A percentile compares a stretch with the other conserved stretches of the same genome.
phyloP scores from a whole-genome alignment of 495 filamentous ascomycete species.

The Tuber borchii region DNA sequence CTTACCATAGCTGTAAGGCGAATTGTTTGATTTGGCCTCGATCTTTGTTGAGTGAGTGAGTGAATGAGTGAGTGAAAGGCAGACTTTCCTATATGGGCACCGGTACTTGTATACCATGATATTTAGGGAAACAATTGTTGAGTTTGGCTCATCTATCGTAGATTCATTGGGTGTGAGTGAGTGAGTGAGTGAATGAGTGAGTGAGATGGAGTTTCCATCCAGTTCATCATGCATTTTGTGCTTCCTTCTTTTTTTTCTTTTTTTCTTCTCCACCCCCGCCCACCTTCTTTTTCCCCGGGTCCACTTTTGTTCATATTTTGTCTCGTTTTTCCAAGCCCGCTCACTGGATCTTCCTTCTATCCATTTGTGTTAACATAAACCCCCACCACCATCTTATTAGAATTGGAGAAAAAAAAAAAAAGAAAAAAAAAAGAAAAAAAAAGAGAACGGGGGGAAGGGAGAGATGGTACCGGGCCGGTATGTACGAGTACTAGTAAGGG shows the following conservation, averaged over 20 bases:
- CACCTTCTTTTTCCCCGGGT: background rate
- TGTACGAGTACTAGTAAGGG: background rate
- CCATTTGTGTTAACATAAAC: background rate
- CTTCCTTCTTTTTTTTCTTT: background rate
- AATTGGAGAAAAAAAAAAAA: background rate
- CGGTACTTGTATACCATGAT: background rate
- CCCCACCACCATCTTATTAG: background rate
- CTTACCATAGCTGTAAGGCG: background rate
- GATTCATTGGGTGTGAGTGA: background rate
- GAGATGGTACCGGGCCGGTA: background rate
- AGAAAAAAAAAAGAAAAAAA: background rate
- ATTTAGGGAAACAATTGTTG: background rate
- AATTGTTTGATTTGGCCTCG: background rate
- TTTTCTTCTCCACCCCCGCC: background rate
- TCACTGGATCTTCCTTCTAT: background rate
- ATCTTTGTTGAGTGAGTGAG: background rate
- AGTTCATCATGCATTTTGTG: slow-evolving; percentile 2
- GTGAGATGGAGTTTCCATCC: background rate
- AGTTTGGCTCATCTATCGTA: background rate
- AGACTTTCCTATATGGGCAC: background rate
- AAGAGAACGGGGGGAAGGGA: background rate
- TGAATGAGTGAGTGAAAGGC: background rate
- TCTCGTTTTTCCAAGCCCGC: background rate
- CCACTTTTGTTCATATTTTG: background rate
- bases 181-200: background rate